These are phyloP conservation scores for Cystobasidium ongulense DNA, from an alignment of 768 basidiomycete species.

Conservation along the genomic window DNA sequence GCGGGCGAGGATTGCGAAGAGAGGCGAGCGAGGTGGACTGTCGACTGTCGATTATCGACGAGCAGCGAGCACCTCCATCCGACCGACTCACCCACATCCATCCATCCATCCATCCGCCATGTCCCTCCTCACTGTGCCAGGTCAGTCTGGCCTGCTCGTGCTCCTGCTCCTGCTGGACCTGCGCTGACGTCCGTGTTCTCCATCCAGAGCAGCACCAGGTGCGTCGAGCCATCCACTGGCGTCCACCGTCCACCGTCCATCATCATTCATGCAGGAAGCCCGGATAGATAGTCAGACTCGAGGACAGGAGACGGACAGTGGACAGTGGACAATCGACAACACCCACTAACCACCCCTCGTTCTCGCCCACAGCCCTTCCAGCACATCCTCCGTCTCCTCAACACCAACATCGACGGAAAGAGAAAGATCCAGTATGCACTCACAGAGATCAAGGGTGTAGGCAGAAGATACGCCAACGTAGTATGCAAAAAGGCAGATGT, in stretches of 20 bases:
- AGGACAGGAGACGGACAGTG: background rate
- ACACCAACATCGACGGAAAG: constrained; percentile 99
- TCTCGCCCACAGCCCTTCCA: constrained; percentile 45
- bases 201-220: background rate
- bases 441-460: constrained; percentile 99
- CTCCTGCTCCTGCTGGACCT: background rate
- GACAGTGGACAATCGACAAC: no score
- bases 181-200: background rate
- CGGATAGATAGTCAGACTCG: background rate
- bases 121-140: constrained; percentile 14
- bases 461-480: constrained; percentile 94
- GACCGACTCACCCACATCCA: constrained; percentile 6
- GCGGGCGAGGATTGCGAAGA: background rate
- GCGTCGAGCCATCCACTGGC: background rate
- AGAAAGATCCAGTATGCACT: constrained; percentile 95
- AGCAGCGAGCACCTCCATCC: background rate
- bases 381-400: constrained; percentile 98
- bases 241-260: no score
- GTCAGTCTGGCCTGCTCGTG: background rate
- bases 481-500: constrained; percentile 99
- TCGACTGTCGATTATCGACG: no score
- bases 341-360: background rate
- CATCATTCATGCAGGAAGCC: no score
- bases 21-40: background rate
- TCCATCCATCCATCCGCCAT: background rate